Conservation (phyloP, 1,284 basidiomycete species). For the Termitomyces sp. region DNA sequence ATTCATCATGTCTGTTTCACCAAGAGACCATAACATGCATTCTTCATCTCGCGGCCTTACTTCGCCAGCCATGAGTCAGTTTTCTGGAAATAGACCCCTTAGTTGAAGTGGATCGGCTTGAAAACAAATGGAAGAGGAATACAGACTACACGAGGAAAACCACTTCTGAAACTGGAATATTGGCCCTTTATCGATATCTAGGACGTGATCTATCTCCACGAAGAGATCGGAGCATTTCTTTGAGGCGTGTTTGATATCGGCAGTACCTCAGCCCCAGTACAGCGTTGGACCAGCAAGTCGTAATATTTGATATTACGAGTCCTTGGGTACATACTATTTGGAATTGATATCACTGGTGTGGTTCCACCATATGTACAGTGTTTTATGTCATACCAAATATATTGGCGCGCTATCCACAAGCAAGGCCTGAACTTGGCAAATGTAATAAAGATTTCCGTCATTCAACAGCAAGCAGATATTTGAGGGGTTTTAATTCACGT, state of each 20-base stretch:
- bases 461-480: background rate
- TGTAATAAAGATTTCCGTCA: background rate
- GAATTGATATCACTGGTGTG: too few species aligned
- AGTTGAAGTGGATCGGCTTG: constrained; percentile 14
- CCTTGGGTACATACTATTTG: too few species aligned
- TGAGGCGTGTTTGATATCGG: too few species aligned
- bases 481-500: background rate
- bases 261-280: too few species aligned
- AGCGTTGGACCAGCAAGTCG: too few species aligned
- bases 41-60: background rate
- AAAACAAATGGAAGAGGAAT: constrained; percentile 14
- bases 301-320: too few species aligned
- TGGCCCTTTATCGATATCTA: background rate
- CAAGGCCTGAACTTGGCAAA: too few species aligned
- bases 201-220: too few species aligned
- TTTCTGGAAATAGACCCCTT: constrained; percentile 5
- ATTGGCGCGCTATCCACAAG: too few species aligned
- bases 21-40: background rate
- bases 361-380: too few species aligned
- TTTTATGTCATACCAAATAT: too few species aligned
- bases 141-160: background rate
- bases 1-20: background rate
- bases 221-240: too few species aligned
- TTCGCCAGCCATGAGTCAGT: background rate
- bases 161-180: background rate